A percentile compares a stretch with the other conserved stretches of the same genome.
These are phyloP conservation scores for Diaporthe sp. DNA, from an alignment of 2,329 filamentous ascomycete genomes.

Conservation along the genomic window DNA sequence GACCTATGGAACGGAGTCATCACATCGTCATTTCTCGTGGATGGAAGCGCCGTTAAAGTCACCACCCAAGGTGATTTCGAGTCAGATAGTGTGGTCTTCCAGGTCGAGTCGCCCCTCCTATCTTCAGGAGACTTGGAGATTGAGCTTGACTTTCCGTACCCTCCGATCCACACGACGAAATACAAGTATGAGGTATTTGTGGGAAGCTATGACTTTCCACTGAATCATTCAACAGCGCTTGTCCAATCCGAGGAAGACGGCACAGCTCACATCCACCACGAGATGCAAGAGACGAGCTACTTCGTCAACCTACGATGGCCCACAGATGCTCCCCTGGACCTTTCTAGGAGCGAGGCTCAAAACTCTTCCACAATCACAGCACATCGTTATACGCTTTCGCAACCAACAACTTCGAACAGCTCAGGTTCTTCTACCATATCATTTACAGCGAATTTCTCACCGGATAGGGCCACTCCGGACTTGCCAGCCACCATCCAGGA, in stretches of 20 bases:
- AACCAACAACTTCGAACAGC: neutral
- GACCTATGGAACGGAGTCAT: neutral
- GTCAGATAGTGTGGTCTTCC: neutral
- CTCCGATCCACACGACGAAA: conserved; percentile 54
- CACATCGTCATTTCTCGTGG: neutral
- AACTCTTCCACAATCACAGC: neutral
- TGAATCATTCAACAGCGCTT: conserved; percentile 55
- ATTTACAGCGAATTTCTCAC: conserved; percentile 13
- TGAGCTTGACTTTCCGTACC: conserved; percentile 60
- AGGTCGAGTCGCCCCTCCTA: conserved; percentile 46
- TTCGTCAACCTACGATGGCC: conserved; percentile 25
- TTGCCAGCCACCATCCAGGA: conserved; percentile 2
- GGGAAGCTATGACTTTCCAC: conserved; percentile 55
- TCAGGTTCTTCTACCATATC: neutral
- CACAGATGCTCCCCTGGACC: neutral
- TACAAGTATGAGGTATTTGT: conserved; percentile 62
- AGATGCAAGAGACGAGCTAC: conserved; percentile 15
- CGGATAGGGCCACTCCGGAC: neutral
- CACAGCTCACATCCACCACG: neutral
- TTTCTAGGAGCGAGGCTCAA: neutral
- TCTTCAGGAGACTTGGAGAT: conserved; percentile 51
- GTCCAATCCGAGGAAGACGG: conserved; percentile 15
- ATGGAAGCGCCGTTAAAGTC: conserved; percentile 1
- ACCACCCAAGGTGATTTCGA: conserved; percentile 8
- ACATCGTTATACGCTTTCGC: neutral